phyloP scores from a whole-genome alignment of 2,329 filamentous ascomycete species.

The Chaetomiaceae sp. region DNA sequence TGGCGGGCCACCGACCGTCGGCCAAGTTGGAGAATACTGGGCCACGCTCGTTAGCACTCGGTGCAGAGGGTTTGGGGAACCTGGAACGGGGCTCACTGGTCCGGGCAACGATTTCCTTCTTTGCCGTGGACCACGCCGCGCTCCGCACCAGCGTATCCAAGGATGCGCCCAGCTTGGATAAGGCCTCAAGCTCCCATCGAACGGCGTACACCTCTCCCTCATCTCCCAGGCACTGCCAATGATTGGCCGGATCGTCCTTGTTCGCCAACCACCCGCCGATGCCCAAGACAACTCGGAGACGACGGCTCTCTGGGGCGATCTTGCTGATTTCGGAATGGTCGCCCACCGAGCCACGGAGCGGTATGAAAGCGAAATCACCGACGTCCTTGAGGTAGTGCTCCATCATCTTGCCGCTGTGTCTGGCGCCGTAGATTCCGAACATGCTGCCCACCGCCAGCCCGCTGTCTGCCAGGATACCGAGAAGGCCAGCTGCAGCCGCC shows the following conservation, averaged over 20 bases:
- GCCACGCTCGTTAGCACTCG: constrained; percentile 20
- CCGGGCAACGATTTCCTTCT: constrained; percentile 42
- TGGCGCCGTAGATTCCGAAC: constrained; percentile 85
- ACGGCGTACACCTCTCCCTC: constrained; percentile 77
- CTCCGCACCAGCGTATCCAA: constrained; percentile 74
- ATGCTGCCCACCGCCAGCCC: constrained; percentile 74
- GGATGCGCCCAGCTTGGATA: constrained; percentile 72
- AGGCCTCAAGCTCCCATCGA: constrained; percentile 73
- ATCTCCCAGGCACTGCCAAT: constrained; percentile 72
- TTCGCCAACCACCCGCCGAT: constrained; percentile 77
- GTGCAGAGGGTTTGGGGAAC: neutral
- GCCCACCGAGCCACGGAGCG: constrained; percentile 52
- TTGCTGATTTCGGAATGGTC: constrained; percentile 45
- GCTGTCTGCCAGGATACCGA: constrained; percentile 76
- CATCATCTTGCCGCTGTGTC: constrained; percentile 81
- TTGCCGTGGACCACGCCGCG: constrained; percentile 72
- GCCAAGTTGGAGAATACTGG: constrained; percentile 53
- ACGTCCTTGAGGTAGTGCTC: constrained; percentile 83
- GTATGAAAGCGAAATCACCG: constrained; percentile 81
- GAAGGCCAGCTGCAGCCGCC: constrained; percentile 68
- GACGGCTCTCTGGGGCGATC: constrained; percentile 53
- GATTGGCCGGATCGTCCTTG: constrained; percentile 65
- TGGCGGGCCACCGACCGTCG: constrained; percentile 56
- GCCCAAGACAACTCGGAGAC: constrained; percentile 76
- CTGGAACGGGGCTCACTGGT: constrained; percentile 39